A percentile compares a stretch with the other conserved stretches of the same genome.
Evolutionary conservation across 2,329 filamentous ascomycete genomes (phyloP).

Genomic region (Hypomyces rosellus): DNA sequence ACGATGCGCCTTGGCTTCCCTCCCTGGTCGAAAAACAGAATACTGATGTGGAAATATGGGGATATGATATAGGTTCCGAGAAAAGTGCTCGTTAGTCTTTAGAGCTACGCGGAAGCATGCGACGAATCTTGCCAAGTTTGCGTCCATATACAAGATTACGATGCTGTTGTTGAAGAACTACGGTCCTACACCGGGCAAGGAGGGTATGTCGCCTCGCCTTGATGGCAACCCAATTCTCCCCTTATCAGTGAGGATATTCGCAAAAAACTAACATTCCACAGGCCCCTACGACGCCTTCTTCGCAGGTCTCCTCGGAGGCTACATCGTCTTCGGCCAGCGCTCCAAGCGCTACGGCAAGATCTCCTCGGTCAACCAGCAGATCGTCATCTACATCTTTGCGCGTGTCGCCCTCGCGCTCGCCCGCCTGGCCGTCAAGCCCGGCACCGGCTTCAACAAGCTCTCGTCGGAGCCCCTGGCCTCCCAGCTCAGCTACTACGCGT

Average conservation of each 20-base stretch:
- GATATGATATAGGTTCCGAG: conserved; percentile 52
- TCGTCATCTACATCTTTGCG: conserved; percentile 96
- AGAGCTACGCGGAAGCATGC: conserved; percentile 88
- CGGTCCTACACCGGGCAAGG: conserved; percentile 52
- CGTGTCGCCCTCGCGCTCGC: conserved; percentile 80
- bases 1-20: neutral
- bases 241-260: conserved; percentile 23
- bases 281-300: conserved; percentile 78
- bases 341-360: conserved; percentile 59
- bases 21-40: neutral
- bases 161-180: conserved; percentile 68
- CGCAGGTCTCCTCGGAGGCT: conserved; percentile 82
- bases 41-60: neutral
- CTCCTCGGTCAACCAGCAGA: conserved; percentile 86
- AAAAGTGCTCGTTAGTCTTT: conserved; percentile 73
- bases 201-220: conserved; percentile 31
- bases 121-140: conserved; percentile 85
- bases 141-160: conserved; percentile 78
- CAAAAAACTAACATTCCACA: conserved; percentile 14
- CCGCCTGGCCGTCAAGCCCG: conserved; percentile 69
- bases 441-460: conserved; percentile 42
- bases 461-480: conserved; percentile 42
- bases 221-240: neutral
- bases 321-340: conserved; percentile 76
- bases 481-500: conserved; percentile 64